Evolutionary conservation across 768 basidiomycete genomes (phyloP), one percentile per base, ranked within the genome.

Genomic region (Kwoniella bestiolae): DNA sequence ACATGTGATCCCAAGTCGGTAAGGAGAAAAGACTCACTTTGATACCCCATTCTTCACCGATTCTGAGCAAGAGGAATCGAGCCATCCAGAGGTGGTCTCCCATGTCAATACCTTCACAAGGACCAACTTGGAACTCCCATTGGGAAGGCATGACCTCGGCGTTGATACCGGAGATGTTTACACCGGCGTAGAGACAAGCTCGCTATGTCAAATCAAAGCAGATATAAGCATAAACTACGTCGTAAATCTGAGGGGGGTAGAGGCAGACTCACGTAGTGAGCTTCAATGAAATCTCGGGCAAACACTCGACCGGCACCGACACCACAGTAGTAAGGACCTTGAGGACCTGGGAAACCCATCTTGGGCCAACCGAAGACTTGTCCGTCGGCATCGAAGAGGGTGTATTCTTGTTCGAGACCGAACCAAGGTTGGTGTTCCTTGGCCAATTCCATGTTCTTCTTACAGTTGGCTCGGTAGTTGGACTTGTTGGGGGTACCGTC

Each of bases 101-200:
- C 93, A 98, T 95, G 65, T 90, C 85, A 82, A 98, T 97, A 60
- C 96, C 96, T 81, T 91, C 90, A 77, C 95, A 98, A 31, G 96
- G 96, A 58, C 96, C 95, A 73, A 99, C 93, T 83, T 99, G 96
- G 90, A 95, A 99, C 84, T 99, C 96, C 96, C 96, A 99, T 82
- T 99, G 96, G 61, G 94, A 89, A 16, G 96, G 95, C 95, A 98
- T 98, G 67, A 98, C 95, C 84, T 98, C 96, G 66, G 95, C 95
- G 82, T 98, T 99, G 85, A 99, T 97, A 80, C 96, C 96, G 72
- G 91, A 93, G 84, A 98, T 98, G 85, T 93, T 94, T 84, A 99
- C 86, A 72, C 94, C 94, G 61, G 94, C 83, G 80, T 95, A 94
- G 59, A 95, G 87, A 82, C 94, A 96, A 45, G 79, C 79, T 45